These are phyloP conservation scores for Casaregolazyma suthepensis DNA, from an alignment of 1,139 yeast genomes.

Conservation along the genomic window DNA sequence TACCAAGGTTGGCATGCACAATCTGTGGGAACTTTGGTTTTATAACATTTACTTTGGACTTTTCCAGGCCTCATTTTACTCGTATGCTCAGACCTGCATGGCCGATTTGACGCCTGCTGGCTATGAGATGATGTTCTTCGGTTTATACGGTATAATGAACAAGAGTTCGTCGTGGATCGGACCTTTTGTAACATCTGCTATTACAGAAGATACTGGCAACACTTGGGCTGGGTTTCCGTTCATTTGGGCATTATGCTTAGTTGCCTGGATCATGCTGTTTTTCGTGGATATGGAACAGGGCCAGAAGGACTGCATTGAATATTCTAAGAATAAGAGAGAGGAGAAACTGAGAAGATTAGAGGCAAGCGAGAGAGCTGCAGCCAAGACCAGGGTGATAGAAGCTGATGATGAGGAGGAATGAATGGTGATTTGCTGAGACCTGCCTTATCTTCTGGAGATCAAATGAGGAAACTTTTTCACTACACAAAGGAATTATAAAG, in stretches of 20 bases:
- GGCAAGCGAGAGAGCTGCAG: conserved; percentile 2
- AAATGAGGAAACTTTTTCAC: background rate
- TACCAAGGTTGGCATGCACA: conserved; percentile 15
- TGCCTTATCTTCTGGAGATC: background rate
- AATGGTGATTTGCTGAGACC: background rate
- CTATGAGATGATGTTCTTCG: conserved; percentile 18
- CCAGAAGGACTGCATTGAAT: conserved; percentile 10
- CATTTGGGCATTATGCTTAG: conserved; percentile 15
- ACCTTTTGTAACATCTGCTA: conserved; percentile 18
- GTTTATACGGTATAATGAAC: conserved; percentile 18
- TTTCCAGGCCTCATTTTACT: conserved; percentile 18
- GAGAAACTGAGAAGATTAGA: conserved; percentile 7
- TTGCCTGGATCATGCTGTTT: conserved; percentile 14
- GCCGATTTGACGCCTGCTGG: conserved; percentile 19
- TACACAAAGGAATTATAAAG: background rate
- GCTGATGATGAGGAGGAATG: background rate
- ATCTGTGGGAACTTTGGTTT: conserved; percentile 18
- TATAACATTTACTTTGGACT: conserved; percentile 18
- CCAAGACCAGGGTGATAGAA: conserved; percentile 4
- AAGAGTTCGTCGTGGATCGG: conserved; percentile 19
- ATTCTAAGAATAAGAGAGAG: conserved; percentile 9
- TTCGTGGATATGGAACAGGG: conserved; percentile 15
- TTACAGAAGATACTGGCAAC: conserved; percentile 15
- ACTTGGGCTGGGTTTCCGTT: conserved; percentile 19
- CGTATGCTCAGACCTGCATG: conserved; percentile 19